phyloP scores from a whole-genome alignment of 139 green algal genomes.

The Picochlorum sp. region DNA sequence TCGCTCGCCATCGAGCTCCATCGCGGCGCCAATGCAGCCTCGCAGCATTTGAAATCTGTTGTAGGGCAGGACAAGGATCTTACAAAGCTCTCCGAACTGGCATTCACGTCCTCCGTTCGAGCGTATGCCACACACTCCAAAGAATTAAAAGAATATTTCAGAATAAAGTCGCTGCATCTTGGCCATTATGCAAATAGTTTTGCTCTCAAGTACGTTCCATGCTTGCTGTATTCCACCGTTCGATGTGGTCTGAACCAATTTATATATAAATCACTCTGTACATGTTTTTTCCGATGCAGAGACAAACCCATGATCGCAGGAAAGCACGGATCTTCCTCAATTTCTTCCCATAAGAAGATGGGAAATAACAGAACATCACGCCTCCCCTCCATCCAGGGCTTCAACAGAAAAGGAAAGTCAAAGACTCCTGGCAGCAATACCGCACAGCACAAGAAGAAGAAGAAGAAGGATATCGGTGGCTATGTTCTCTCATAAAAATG shows the following conservation, averaged over 20 bases:
- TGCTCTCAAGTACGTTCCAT: constrained; percentile 42
- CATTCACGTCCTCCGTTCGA: constrained; percentile 76
- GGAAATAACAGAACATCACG: background rate
- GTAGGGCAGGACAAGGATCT: constrained; percentile 36
- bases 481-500: too few species aligned
- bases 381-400: background rate
- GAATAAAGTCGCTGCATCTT: constrained; percentile 81
- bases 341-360: background rate
- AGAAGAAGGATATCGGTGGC: too few species aligned
- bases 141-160: constrained; percentile 70
- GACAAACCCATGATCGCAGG: background rate
- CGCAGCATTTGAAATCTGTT: constrained; percentile 31
- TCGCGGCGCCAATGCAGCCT: constrained; percentile 23
- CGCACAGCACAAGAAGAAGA: too few species aligned
- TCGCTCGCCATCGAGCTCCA: constrained; percentile 26
- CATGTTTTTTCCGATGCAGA: background rate
- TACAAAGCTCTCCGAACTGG: constrained; percentile 45
- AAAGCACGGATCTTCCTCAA: background rate
- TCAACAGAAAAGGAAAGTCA: constrained; percentile 4
- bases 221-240: background rate
- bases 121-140: constrained; percentile 73
- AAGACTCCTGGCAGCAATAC: background rate
- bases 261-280: background rate
- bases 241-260: background rate
- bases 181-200: constrained; percentile 87